Evolutionary conservation across 2,329 filamentous ascomycete genomes (phyloP).

Genomic region (Pseudocercospora fijiensis): DNA sequence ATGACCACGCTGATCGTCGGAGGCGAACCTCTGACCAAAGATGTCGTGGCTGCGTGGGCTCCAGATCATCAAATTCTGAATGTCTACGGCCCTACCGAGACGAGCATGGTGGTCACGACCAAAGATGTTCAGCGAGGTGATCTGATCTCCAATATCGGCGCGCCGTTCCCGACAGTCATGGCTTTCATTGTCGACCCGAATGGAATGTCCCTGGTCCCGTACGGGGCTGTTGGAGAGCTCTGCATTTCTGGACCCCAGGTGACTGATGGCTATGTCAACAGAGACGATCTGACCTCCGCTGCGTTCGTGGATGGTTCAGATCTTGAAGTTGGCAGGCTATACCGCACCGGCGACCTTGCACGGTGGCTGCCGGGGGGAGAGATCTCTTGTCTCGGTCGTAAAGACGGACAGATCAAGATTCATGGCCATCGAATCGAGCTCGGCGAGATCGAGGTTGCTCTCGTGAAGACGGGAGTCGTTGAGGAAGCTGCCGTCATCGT

Average conservation of each 20-base stretch:
- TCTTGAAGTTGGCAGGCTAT: background rate
- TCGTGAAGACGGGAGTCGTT: background rate
- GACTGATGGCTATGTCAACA: conserved; percentile 23
- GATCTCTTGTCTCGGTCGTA: conserved; percentile 1
- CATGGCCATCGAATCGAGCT: conserved; percentile 14
- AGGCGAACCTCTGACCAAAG: conserved; percentile 13
- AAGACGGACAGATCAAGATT: conserved; percentile 15
- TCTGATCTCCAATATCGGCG: background rate
- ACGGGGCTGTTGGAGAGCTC: conserved; percentile 20
- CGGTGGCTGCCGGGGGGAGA: background rate
- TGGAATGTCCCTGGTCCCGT: conserved; percentile 11
- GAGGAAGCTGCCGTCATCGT: background rate
- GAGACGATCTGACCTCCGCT: conserved; percentile 16
- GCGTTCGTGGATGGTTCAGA: conserved; percentile 12
- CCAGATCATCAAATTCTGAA: conserved; percentile 13
- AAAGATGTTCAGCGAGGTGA: background rate
- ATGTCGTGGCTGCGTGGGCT: conserved; percentile 14
- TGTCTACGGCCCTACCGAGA: conserved; percentile 20
- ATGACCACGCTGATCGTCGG: conserved; percentile 44
- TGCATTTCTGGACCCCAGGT: conserved; percentile 22
- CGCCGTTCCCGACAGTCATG: background rate
- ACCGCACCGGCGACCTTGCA: conserved; percentile 8
- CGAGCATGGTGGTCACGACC: conserved; percentile 13
- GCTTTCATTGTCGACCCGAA: background rate
- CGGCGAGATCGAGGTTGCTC: conserved; percentile 12